Evolutionary conservation across 371 early-diverging fungal genomes (phyloP).

Genomic region (Apophysomyces elegans): DNA sequence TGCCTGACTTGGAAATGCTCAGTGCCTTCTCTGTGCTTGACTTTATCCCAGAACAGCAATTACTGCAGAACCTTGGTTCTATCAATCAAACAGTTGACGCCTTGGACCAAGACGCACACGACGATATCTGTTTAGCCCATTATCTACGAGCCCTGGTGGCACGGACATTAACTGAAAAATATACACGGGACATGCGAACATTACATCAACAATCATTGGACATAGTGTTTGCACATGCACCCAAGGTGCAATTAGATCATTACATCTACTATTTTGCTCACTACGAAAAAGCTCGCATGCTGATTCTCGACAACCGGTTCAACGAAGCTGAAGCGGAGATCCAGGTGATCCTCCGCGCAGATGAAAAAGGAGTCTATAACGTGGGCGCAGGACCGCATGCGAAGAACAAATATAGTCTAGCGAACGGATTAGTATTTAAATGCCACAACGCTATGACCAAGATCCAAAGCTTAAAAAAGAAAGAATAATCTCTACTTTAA

Average conservation of each 20-base stretch:
- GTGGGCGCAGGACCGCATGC: constrained; percentile 45
- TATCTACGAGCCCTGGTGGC: constrained; percentile 51
- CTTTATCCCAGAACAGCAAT: constrained; percentile 52
- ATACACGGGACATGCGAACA: not conserved
- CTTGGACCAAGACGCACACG: constrained; percentile 45
- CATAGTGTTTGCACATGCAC: constrained; percentile 23
- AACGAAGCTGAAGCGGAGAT: constrained; percentile 51
- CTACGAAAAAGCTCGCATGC: constrained; percentile 58
- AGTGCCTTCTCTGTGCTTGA: constrained; percentile 65
- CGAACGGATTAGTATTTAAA: constrained; percentile 46
- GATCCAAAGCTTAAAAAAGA: constrained; percentile 9
- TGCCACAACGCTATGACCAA: constrained; percentile 39
- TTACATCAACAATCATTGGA: constrained; percentile 27
- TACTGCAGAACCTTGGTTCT: constrained; percentile 44
- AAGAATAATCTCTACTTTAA: not conserved
- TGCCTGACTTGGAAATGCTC: constrained; percentile 74
- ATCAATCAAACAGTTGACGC: constrained; percentile 51
- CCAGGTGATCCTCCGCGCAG: constrained; percentile 38
- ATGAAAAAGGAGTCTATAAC: constrained; percentile 38
- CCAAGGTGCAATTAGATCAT: constrained; percentile 54
- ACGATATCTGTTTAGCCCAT: constrained; percentile 70
- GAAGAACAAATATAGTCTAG: constrained; percentile 53
- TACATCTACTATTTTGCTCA: constrained; percentile 64
- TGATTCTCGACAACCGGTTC: constrained; percentile 47
- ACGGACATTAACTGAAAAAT: constrained; percentile 22